Base-by-base conservation (phyloP, 2,329 filamentous ascomycete genomes). In the Bipolaris gigantea region DNA sequence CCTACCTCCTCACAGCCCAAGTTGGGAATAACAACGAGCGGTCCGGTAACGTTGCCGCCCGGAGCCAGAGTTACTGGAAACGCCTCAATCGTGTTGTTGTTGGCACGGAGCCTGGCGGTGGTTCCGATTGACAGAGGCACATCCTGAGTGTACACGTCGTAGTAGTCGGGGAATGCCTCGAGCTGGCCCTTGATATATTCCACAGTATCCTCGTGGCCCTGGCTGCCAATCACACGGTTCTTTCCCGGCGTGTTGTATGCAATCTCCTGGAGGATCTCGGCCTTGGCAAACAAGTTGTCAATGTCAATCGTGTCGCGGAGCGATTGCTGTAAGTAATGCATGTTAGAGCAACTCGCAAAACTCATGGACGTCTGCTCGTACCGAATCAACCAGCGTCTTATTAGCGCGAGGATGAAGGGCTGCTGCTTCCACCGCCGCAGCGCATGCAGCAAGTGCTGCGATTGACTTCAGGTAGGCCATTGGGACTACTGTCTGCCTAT, bases 191-290 rank as follows among this genome's bases (percentile, higher is more conserved):
- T 68, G 46, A 77, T 73, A 53, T 69, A 76, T 11, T 70, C 67
- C 27, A 77, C 64, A 5, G 76, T 78, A 27, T 68, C 68, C 45
- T 76, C 66, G 60, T 77, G 74, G 13, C 73, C 76, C 34, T 66
- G 55, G 35, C 70, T 73, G 18, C 73, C 72, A 55, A 76, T 75
- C 13, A 77, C 68, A n/a, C 76, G 70, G 55, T 77, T 77, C 48
- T 74, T 72, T 33, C 65, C 66, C 4, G 67, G 61, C 10, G 74
- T 74, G 35, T 62, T 65, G 60, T 77, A 78, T 15, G 76, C 75
- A 27, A 75, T 69, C 32, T 67, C 59, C 53, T 78, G 70, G 4
- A 78, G 60, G 13, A 62, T 63, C 41, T 72, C 59, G 15, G 71
- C 70, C 44, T 67, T 70, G 15, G 62, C 60, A 27, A 54, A 60